These are phyloP conservation scores for Tuber melanosporum DNA, from an alignment of 495 filamentous ascomycete genomes.

Conservation along the genomic window DNA sequence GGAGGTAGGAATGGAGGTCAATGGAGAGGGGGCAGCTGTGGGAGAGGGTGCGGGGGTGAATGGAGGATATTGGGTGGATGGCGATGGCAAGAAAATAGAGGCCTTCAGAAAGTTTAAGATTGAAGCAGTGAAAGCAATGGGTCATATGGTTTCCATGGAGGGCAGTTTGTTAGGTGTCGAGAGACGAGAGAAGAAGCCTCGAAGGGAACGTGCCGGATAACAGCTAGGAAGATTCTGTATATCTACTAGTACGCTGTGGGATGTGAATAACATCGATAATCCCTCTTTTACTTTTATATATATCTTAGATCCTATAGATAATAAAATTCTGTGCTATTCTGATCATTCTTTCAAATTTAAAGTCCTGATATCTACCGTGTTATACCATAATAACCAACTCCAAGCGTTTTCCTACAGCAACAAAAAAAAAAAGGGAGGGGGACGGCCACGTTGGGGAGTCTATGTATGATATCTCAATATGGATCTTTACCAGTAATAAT, in stretches of 20 bases:
- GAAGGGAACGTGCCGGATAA: neutral
- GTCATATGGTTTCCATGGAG: constrained; percentile 60
- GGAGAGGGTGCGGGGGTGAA: constrained; percentile 42
- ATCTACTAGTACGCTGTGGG: neutral
- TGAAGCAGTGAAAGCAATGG: constrained; percentile 56
- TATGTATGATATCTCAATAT: neutral
- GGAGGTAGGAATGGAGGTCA: constrained; percentile 44
- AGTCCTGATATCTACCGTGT: neutral
- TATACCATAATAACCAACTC: neutral
- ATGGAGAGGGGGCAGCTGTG: constrained; percentile 20
- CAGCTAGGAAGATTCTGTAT: neutral
- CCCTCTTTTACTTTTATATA: neutral
- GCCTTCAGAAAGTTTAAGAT: constrained; percentile 59
- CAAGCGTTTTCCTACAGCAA: neutral
- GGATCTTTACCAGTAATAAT: neutral
- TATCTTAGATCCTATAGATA: neutral
- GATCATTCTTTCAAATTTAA: neutral
- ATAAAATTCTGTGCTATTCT: neutral
- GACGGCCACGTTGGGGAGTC: neutral
- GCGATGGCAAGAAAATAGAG: constrained; percentile 55
- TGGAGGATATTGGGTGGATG: constrained; percentile 58
- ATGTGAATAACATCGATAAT: neutral
- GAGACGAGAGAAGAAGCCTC: neutral
- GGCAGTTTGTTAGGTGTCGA: constrained; percentile 55
- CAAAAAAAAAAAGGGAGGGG: neutral